Evolutionary conservation across 2,329 filamentous ascomycete species (phyloP).

Genomic region (Hypoxylon rubiginosum): DNA sequence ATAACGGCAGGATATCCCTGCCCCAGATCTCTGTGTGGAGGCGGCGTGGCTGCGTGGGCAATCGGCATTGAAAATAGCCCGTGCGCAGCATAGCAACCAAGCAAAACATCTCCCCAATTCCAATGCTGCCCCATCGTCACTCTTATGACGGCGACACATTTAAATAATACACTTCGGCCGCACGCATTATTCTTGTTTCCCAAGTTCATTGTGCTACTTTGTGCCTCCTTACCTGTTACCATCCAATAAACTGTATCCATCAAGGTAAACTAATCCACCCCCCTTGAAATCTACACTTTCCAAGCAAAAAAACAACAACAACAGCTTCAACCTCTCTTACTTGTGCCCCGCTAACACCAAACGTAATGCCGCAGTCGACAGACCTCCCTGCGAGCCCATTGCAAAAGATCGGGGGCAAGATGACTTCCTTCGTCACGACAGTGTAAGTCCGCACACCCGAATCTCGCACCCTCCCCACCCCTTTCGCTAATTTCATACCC

Average conservation of each 20-base stretch:
- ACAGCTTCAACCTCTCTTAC: neutral
- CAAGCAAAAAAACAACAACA: neutral
- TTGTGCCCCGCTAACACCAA: constrained; percentile 44
- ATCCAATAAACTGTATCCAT: neutral
- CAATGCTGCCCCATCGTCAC: constrained; percentile 33
- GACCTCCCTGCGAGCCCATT: constrained; percentile 32
- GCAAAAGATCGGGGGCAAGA: constrained; percentile 55
- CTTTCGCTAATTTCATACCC: constrained; percentile 50
- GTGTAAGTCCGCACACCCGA: constrained; percentile 54
- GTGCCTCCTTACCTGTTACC: neutral
- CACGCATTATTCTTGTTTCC: neutral
- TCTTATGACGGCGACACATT: constrained; percentile 15
- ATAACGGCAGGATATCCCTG: constrained; percentile 25
- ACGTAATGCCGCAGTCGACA: constrained; percentile 44
- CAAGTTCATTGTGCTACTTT: constrained; percentile 8
- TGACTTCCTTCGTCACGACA: constrained; percentile 86
- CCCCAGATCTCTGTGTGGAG: constrained; percentile 33
- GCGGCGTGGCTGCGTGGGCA: constrained; percentile 9
- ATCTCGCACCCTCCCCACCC: too few relatives aligned
- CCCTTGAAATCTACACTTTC: neutral
- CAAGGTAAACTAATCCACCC: neutral
- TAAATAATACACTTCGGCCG: constrained; percentile 4
- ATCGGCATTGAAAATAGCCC: constrained; percentile 25
- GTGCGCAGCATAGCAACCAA: constrained; percentile 45
- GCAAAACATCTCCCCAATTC: constrained; percentile 43